Conservation (phyloP, 495 filamentous ascomycete species). For the Neurospora sp. region DNA sequence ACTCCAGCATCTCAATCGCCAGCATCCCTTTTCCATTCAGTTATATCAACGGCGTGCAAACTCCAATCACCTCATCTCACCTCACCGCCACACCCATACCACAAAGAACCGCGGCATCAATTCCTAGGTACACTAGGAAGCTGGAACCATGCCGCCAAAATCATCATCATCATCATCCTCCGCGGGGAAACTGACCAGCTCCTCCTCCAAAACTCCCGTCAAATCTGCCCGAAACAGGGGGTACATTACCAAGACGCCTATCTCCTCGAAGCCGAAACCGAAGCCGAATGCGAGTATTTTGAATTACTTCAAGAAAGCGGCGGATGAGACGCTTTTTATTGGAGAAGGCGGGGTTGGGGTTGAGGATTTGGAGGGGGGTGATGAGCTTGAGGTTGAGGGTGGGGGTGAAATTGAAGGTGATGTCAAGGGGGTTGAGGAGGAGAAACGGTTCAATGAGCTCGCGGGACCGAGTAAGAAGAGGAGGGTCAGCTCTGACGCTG, state of each 20-base stretch:
- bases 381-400: neutral
- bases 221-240: neutral
- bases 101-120: neutral
- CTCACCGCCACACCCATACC: neutral
- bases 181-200: neutral
- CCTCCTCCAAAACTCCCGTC: neutral
- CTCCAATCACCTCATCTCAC: neutral
- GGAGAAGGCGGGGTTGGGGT: constrained; percentile 1
- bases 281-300: constrained; percentile 62
- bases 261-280: constrained; percentile 16
- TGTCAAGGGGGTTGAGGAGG: constrained; percentile 24
- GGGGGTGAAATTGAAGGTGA: constrained; percentile 2
- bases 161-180: neutral
- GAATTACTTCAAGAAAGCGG: constrained; percentile 71
- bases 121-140: neutral
- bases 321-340: constrained; percentile 30
- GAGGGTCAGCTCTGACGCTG: constrained; percentile 18
- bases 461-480: constrained; percentile 33
- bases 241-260: neutral
- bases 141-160: neutral
- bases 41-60: neutral
- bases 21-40: neutral
- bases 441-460: constrained; percentile 42
- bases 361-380: neutral
- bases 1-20: neutral